Evolutionary conservation across 441 rosid species (phyloP).

Genomic region (Populus hybrid): DNA sequence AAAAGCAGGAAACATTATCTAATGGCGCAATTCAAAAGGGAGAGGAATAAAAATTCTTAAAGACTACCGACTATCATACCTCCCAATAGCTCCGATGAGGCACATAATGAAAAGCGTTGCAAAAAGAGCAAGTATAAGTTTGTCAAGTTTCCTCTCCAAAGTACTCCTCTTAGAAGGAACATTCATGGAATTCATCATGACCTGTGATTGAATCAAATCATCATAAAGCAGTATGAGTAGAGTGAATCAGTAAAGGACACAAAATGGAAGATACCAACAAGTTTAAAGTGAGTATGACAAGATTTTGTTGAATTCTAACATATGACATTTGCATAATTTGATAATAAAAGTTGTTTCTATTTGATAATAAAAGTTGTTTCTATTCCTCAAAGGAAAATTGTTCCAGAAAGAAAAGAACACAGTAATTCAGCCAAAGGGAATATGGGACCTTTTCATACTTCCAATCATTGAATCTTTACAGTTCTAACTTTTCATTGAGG

Average conservation of each 20-base stretch:
- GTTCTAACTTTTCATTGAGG: not conserved
- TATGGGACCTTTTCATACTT: not conserved
- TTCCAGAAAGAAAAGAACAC: not conserved
- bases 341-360: not conserved
- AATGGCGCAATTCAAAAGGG: not conserved
- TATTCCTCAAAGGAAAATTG: not conserved
- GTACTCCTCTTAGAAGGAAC: slow-evolving; percentile 99
- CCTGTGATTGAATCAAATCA: slow-evolving; percentile 51
- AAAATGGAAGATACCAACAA: slow-evolving; percentile 9
- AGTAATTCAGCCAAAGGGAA: not conserved
- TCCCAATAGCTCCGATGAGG: slow-evolving; percentile 85
- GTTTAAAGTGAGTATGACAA: not conserved
- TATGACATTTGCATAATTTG: not conserved
- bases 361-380: not conserved
- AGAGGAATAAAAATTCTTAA: slow-evolving; percentile 14
- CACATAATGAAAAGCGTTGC: slow-evolving; percentile 86
- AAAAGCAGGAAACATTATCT: slow-evolving; percentile 15
- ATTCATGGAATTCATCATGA: slow-evolving; percentile 99
- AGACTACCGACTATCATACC: slow-evolving; percentile 43
- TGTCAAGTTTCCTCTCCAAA: slow-evolving; percentile 97
- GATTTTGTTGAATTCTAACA: not conserved
- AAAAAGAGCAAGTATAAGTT: slow-evolving; percentile 86
- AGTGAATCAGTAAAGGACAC: not conserved
- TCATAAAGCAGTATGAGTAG: slow-evolving; percentile 8
- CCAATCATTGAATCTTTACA: not conserved